Base-by-base conservation (phyloP, 1,139 yeast genomes). In the Kazachstania sp. region DNA sequence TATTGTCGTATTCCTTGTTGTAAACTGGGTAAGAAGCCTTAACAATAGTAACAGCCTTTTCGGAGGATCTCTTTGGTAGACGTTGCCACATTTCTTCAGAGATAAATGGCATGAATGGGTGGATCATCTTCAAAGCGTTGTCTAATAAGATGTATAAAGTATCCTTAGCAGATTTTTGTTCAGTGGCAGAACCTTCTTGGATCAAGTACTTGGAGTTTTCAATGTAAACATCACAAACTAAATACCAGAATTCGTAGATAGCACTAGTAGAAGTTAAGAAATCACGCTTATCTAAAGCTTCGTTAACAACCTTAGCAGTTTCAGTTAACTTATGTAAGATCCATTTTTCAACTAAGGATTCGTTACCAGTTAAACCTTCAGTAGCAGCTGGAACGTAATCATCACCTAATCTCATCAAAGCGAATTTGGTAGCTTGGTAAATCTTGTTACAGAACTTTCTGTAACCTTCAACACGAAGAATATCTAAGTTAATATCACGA, bases 21-120 rank as follows among this genome's bases (percentile, higher is more conserved):
- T 74, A 85, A 49, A 70, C 76, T 50, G 98, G 98, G 71, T 81
- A 92, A 47, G 73, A 61, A 41, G 97, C 95, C 63, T 79, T 78
- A 48, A 81, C 80, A 63, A 92, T 86, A n/a, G 95, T 78, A 44
- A 70, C 72, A 23, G 86, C 73, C 16, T 68, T 67, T 61, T 86
- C 96, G 46, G 81, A 73, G 19, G 79, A 78, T 65, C 97, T 81
- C 63, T 86, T 83, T 58, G 98, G 97, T 63, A 92, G 73, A 71
- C 97, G 86, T 72, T 92, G 98, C 97, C 97, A 92, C 85, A 92
- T 79, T 74, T 92, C 98, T 71, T 92, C 98, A 45, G 97, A 82
- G 56, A 92, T 75, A 66, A 79, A 92, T 44, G 98, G 98, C 98
- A 92, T 92, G 74, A 87, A 92, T 67, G 98, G 98, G 66, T 92